Percentiles rank a stretch among this genome's conserved stretches.
Conservation (phyloP, 257 asterid species). For the Avicennia marina region DNA sequence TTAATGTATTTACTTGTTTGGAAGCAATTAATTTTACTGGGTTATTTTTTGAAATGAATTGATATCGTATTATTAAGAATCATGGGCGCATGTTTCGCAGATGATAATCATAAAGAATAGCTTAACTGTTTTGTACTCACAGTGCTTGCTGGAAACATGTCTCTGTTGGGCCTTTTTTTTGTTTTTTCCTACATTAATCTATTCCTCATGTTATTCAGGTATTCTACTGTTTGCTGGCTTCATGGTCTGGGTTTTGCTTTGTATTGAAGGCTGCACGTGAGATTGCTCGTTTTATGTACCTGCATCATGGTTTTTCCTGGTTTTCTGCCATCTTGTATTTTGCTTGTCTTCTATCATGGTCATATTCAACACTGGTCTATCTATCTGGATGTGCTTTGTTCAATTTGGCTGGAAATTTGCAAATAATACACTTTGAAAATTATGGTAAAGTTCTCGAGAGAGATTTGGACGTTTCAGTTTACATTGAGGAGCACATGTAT, state of each 20-base stretch:
- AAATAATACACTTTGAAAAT: slow-evolving; percentile 67
- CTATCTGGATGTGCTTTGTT: slow-evolving; percentile 65
- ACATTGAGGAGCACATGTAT: slow-evolving; percentile 75
- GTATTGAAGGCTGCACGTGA: slow-evolving; percentile 63
- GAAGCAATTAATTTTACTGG: neutral
- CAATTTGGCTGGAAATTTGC: slow-evolving; percentile 73
- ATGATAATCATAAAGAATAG: too few relatives aligned
- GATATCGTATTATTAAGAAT: too few relatives aligned
- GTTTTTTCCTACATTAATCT: neutral
- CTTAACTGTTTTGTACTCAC: neutral
- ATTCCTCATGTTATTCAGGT: slow-evolving; percentile 36
- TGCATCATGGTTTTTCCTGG: slow-evolving; percentile 52
- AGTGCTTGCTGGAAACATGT: neutral
- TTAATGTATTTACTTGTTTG: neutral
- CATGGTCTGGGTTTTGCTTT: slow-evolving; percentile 64
- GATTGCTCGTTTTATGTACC: slow-evolving; percentile 48
- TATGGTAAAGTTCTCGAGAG: slow-evolving; percentile 68
- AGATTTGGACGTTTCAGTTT: slow-evolving; percentile 66
- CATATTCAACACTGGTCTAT: slow-evolving; percentile 63
- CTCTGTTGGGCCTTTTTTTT: neutral
- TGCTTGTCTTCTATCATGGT: slow-evolving; percentile 59
- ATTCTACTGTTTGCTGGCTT: slow-evolving; percentile 46
- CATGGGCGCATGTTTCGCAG: too few relatives aligned
- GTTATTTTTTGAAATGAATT: neutral
- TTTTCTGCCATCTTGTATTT: slow-evolving; percentile 33